These are phyloP conservation scores for Kernera saxatilis DNA, from an alignment of 345 rosid genomes.

Conservation along the genomic window DNA sequence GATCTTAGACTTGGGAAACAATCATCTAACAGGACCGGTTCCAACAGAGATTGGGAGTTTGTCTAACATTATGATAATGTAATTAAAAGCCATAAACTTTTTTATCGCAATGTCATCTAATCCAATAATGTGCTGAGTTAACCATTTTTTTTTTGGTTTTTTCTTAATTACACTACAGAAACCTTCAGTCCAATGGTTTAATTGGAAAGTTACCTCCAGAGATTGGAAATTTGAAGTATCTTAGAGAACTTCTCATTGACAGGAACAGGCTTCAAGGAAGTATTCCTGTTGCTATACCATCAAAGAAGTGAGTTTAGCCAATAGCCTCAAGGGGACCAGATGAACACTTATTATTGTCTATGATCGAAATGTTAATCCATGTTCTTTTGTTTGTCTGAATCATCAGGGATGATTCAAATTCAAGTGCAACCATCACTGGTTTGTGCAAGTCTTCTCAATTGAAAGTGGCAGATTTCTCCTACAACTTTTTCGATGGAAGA, in stretches of 20 bases:
- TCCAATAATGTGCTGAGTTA: neutral
- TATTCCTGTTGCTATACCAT: constrained; percentile 43
- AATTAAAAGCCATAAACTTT: neutral
- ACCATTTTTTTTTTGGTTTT: neutral
- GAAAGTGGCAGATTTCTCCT: constrained; percentile 75
- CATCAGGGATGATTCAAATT: constrained; percentile 44
- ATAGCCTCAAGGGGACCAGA: neutral
- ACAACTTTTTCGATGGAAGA: constrained; percentile 70
- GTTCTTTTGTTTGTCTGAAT: neutral
- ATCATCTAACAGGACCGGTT: constrained; percentile 71
- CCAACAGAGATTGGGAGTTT: constrained; percentile 80
- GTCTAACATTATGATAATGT: constrained; percentile 52
- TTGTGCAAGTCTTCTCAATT: constrained; percentile 66
- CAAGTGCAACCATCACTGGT: constrained; percentile 48
- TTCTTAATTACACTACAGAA: constrained; percentile 40
- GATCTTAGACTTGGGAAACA: constrained; percentile 87
- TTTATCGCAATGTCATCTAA: neutral
- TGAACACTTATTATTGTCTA: neutral
- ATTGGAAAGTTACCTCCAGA: constrained; percentile 72
- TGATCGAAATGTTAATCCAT: neutral
- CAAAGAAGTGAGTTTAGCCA: constrained; percentile 9
- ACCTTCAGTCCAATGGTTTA: constrained; percentile 90
- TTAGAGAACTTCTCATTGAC: constrained; percentile 69
- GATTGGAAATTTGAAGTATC: constrained; percentile 67
- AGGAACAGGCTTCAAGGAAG: constrained; percentile 83